Conservation (phyloP, 495 filamentous ascomycete genomes). For the Aspergillus baeticus region DNA sequence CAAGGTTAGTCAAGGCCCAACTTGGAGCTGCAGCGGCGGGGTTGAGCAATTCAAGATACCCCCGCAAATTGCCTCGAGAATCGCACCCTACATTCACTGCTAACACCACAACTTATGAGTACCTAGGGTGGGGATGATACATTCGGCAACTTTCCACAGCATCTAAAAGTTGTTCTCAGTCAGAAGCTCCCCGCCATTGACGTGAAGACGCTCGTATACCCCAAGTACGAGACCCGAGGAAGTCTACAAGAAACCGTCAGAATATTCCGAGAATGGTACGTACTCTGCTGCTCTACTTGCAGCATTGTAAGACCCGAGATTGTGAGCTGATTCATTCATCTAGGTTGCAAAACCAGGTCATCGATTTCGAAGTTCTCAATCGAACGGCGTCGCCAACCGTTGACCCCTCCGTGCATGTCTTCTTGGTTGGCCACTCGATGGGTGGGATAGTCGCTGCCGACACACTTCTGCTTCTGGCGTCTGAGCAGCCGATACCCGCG, state of each 20-base stretch:
- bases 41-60: not conserved
- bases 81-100: not conserved
- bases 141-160: slow-evolving; percentile 74
- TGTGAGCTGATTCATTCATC: not conserved
- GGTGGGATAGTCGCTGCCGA: slow-evolving; percentile 96
- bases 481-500: slow-evolving; percentile 62
- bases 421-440: slow-evolving; percentile 93
- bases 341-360: slow-evolving; percentile 88
- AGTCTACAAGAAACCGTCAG: slow-evolving; percentile 78
- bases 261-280: slow-evolving; percentile 82
- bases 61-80: slow-evolving; percentile 7
- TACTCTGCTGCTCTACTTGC: not conserved
- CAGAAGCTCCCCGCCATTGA: slow-evolving; percentile 71
- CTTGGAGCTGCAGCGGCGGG: not conserved
- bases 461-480: slow-evolving; percentile 65
- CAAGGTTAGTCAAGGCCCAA: slow-evolving; percentile 61
- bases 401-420: slow-evolving; percentile 80
- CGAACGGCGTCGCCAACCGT: slow-evolving; percentile 82
- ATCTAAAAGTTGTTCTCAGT: slow-evolving; percentile 68
- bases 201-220: slow-evolving; percentile 73
- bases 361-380: slow-evolving; percentile 86
- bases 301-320: not conserved
- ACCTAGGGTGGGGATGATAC: slow-evolving; percentile 82
- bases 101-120: not conserved
- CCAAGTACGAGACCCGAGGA: slow-evolving; percentile 88